Evolutionary conservation across 2,329 filamentous ascomycete species (phyloP), one percentile per base, ranked within the genome.

Genomic region (Akanthomyces uredinophilus): DNA sequence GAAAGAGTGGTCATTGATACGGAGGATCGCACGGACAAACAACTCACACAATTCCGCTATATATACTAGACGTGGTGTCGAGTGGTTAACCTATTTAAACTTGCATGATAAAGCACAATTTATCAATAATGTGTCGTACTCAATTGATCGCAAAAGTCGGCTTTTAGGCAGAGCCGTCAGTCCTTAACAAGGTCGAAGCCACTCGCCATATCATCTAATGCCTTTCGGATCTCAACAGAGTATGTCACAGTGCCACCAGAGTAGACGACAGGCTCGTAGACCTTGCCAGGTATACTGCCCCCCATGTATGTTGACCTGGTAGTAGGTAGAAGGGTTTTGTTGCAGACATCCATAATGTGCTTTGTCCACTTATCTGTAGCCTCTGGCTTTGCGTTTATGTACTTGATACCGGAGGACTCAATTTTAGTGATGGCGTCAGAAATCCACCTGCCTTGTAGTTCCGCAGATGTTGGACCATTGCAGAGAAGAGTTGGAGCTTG

Each of bases 381-480:
- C 18, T 56, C 43, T 11, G 29, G 7, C 16, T 62, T 62, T 16
- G 60, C 52, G n/a, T 62, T 46, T 1, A 62, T 62, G 18, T 44
- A 47, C 29, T 46, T 43, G 18, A 56, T 37, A 5, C 46, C 53
- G 4, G 18, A 29, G 2, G 53, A 13, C 2, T 41, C 10, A 43
- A 62, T 46, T 16, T 46, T 29, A 2, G 35, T 22, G 18, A 62
- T 53, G 1, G 53, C 53, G 24, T 62, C 60, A 1, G 41, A 18
- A 18, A 63, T 53, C 61, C 58, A 65, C 24, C 52, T 51, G 7
- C 49, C 52, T 37, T 66, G 52, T 2, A 66, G 37, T 27, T 65
- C 65, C 5, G 66, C 51, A 24, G 64, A 64, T 13, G 63, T 59
- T 3, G 65, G 65, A 7, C 58, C 66, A n/a, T 65, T 67, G n/a